phyloP scores from a whole-genome alignment of 2,329 filamentous ascomycete genomes.

The Blastomyces gilchristii region DNA sequence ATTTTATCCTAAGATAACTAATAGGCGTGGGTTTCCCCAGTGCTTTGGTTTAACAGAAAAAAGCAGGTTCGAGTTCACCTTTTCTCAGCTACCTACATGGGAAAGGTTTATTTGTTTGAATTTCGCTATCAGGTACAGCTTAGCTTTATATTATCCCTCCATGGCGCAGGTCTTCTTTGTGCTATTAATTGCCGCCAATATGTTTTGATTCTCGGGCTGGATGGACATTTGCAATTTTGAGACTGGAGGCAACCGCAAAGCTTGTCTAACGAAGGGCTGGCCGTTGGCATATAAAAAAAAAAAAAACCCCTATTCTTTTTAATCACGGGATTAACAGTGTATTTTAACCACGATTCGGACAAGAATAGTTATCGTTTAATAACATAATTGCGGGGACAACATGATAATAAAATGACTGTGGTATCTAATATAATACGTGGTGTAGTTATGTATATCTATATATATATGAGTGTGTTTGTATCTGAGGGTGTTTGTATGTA shows the following conservation, averaged over 20 bases:
- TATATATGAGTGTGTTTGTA: no score
- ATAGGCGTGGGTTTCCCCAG: slow-evolving; percentile 19
- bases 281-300: not conserved
- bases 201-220: slow-evolving; percentile 1
- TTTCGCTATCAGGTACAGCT: slow-evolving; percentile 8
- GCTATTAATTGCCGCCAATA: slow-evolving; percentile 2
- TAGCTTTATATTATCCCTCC: slow-evolving; percentile 2
- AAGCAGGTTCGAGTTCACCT: slow-evolving; percentile 12
- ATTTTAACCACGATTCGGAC: slow-evolving; percentile 7
- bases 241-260: not conserved
- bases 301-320: not conserved
- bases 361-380: slow-evolving; percentile 1
- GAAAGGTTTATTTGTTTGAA: slow-evolving; percentile 8
- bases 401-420: not conserved
- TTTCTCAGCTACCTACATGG: slow-evolving; percentile 8
- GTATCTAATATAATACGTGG: not conserved
- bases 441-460: not conserved
- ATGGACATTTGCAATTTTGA: not conserved
- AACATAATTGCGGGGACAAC: not conserved
- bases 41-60: slow-evolving; percentile 22
- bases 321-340: slow-evolving; percentile 6
- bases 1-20: slow-evolving; percentile 18
- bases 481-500: not conserved
- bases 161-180: not conserved
- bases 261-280: not conserved